Conservation (phyloP, 345 rosid species). For the Turnera subulata region DNA sequence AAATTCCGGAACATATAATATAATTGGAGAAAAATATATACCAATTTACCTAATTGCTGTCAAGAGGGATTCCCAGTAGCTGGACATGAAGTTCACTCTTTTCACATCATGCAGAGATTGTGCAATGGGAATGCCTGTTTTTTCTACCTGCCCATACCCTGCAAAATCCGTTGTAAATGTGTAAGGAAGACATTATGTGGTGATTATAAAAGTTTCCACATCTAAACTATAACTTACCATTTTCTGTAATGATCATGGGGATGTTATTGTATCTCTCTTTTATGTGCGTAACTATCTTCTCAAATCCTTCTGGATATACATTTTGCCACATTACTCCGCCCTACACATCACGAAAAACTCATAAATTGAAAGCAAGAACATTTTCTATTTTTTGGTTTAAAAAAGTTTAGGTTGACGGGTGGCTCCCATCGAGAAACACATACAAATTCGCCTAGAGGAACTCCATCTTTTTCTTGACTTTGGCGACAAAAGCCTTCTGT, state of each 20-base stretch:
- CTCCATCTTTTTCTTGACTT: slow-evolving; percentile 40
- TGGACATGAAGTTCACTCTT: slow-evolving; percentile 23
- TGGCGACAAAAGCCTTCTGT: slow-evolving; percentile 42
- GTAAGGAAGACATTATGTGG: neutral
- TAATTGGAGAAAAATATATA: too few relatives aligned
- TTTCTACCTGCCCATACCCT: slow-evolving; percentile 23
- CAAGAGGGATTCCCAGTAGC: slow-evolving; percentile 16
- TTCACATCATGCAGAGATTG: slow-evolving; percentile 16
- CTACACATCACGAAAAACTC: neutral
- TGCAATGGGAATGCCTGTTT: slow-evolving; percentile 13
- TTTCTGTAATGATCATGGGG: slow-evolving; percentile 54
- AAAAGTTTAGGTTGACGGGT: neutral
- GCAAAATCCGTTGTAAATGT: neutral
- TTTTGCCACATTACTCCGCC: slow-evolving; percentile 37
- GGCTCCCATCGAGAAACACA: too few relatives aligned
- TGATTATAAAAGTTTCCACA: neutral
- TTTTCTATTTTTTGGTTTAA: too few relatives aligned
- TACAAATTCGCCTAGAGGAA: slow-evolving; percentile 48
- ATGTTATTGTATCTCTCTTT: slow-evolving; percentile 43
- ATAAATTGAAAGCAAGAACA: neutral
- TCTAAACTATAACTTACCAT: slow-evolving; percentile 26
- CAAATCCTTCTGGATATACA: slow-evolving; percentile 49
- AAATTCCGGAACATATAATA: too few relatives aligned
- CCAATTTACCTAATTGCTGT: slow-evolving; percentile 21
- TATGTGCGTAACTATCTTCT: slow-evolving; percentile 28